A percentile compares a stretch with the other conserved stretches of the same genome.
Conservation (phyloP, 768 basidiomycete species). For the Amanita pseudoporphyria region DNA sequence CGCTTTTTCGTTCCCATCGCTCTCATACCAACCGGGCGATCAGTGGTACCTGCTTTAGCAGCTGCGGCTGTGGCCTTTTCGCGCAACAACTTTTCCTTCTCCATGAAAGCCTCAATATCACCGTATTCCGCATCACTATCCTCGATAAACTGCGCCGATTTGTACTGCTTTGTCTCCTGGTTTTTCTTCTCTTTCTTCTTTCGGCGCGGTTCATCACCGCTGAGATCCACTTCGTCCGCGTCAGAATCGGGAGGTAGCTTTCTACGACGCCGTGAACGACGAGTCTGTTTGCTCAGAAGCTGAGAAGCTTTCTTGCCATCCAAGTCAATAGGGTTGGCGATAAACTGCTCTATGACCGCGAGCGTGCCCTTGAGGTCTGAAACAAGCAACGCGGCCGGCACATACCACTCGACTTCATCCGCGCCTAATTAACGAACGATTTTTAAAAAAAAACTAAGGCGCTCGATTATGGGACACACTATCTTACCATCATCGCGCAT, state of each 20-base stretch:
- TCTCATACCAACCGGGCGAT: conserved; percentile 44
- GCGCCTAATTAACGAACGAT: conserved; percentile 30
- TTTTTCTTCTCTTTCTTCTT: conserved; percentile 60
- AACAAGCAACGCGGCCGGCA: conserved; percentile 65
- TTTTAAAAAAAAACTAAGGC: conserved; percentile 11
- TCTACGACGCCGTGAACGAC: conserved; percentile 38
- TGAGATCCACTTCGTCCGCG: conserved; percentile 30
- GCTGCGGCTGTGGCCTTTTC: conserved; percentile 41
- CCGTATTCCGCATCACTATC: conserved; percentile 83
- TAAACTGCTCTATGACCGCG: conserved; percentile 75
- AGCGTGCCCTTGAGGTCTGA: conserved; percentile 58
- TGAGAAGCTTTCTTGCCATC: conserved; percentile 68
- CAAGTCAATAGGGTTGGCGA: conserved; percentile 72
- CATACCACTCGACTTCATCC: conserved; percentile 76
- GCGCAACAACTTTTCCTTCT: conserved; percentile 55
- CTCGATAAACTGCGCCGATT: conserved; percentile 85
- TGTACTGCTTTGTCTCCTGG: conserved; percentile 56
- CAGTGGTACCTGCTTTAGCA: conserved; percentile 26
- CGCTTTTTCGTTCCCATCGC: conserved; percentile 39
- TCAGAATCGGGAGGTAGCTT: conserved; percentile 33
- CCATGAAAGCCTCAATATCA: conserved; percentile 77
- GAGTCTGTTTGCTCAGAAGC: conserved; percentile 57
- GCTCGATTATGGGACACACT: background rate
- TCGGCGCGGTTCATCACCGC: conserved; percentile 27
- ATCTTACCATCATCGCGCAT: conserved; percentile 52